Evolutionary conservation across 1,139 yeast species (phyloP).

Genomic region (Candida dubliniensis): DNA sequence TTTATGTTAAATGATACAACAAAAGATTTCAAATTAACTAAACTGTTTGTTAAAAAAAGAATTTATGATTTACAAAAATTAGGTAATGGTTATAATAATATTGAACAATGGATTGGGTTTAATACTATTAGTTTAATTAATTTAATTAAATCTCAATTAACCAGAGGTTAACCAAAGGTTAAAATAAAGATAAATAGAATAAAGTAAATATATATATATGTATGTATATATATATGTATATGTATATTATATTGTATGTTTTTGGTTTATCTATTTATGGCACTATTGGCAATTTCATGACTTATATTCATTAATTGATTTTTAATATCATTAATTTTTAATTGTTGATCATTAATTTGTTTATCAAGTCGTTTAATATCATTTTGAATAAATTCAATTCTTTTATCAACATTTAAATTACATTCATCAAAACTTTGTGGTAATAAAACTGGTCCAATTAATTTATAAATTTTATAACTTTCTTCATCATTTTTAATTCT

Average conservation of each 20-base stretch:
- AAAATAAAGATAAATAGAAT: too few species aligned
- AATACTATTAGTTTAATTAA: constrained; percentile 67
- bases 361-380: constrained; percentile 74
- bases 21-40: constrained; percentile 52
- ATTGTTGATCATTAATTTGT: constrained; percentile 55
- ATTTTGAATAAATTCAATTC: constrained; percentile 78
- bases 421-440: constrained; percentile 90
- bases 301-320: constrained; percentile 47
- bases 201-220: too few species aligned
- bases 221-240: too few species aligned
- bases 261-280: too few species aligned
- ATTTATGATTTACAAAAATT: constrained; percentile 53
- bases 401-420: constrained; percentile 74
- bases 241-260: too few species aligned
- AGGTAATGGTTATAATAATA: constrained; percentile 60
- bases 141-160: constrained; percentile 66
- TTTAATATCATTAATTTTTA: constrained; percentile 49
- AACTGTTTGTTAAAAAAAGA: constrained; percentile 62
- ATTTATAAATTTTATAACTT: constrained; percentile 70
- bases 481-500: too few species aligned
- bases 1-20: constrained; percentile 82
- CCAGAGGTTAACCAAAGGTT: constrained; percentile 51
- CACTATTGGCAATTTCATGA: constrained; percentile 25
- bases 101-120: constrained; percentile 76
- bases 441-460: constrained; percentile 87